Evolutionary conservation across 768 basidiomycete species (phyloP).

Genomic region (Suillus paluster): DNA sequence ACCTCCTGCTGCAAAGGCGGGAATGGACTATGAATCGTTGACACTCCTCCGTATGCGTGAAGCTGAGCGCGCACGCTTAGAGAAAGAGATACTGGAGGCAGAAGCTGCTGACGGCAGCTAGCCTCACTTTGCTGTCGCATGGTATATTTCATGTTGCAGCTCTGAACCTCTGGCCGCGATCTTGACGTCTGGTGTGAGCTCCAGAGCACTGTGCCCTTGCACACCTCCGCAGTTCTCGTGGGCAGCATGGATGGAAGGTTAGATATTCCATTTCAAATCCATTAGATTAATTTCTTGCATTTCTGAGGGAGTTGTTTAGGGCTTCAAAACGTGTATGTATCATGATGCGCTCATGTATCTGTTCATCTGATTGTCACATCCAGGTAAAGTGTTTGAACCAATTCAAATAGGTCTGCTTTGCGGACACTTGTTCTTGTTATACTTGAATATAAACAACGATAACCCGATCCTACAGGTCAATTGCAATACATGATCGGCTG

Average conservation of each 20-base stretch:
- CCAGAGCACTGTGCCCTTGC: neutral
- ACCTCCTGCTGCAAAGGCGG: constrained; percentile 35
- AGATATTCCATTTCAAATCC: neutral
- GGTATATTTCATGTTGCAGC: too few species aligned
- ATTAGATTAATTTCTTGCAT: neutral
- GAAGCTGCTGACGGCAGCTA: constrained; percentile 50
- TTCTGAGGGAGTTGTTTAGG: neutral
- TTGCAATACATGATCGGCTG: too few species aligned
- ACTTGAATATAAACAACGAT: neutral
- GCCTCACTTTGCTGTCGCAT: neutral
- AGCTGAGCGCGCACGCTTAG: constrained; percentile 77
- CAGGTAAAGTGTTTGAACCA: neutral
- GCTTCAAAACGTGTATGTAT: neutral
- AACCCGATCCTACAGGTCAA: neutral
- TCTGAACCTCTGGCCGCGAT: neutral
- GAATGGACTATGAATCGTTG: constrained; percentile 77
- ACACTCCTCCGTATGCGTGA: constrained; percentile 83
- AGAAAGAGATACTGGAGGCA: constrained; percentile 74
- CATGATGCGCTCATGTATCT: neutral
- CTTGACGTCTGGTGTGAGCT: neutral
- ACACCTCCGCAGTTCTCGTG: neutral
- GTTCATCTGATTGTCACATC: neutral
- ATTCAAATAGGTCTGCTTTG: neutral
- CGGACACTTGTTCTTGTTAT: neutral
- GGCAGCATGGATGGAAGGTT: neutral